phyloP scores from a whole-genome alignment of 2,329 filamentous ascomycete genomes.

The Phyllosticta citribraziliensis region DNA sequence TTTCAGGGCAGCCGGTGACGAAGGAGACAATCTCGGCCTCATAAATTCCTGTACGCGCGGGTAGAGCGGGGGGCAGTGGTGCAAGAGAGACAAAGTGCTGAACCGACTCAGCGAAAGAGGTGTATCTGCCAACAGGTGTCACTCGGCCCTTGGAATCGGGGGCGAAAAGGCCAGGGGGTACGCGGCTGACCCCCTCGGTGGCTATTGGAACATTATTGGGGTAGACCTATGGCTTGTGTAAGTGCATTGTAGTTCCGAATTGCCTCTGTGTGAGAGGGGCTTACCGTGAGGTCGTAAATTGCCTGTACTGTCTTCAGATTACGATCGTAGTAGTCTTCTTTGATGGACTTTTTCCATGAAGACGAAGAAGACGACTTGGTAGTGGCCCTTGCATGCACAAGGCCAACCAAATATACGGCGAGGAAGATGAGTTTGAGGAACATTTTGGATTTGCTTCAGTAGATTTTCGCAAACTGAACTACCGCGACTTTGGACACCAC shows the following conservation, averaged over 20 bases:
- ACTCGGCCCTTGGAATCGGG: conserved; percentile 31
- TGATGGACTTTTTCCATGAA: background rate
- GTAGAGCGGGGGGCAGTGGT: conserved; percentile 23
- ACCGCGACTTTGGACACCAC: too few species aligned
- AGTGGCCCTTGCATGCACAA: background rate
- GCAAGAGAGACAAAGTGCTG: conserved; percentile 38
- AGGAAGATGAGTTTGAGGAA: background rate
- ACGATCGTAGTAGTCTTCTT: conserved; percentile 15
- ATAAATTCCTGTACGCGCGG: conserved; percentile 16
- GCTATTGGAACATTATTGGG: conserved; percentile 31
- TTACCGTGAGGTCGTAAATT: conserved; percentile 33
- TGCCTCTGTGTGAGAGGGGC: too few species aligned
- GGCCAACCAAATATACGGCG: background rate
- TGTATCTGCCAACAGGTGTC: conserved; percentile 34
- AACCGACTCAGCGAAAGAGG: conserved; percentile 32
- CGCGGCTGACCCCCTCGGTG: conserved; percentile 22
- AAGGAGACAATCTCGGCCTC: conserved; percentile 20
- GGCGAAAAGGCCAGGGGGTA: conserved; percentile 32
- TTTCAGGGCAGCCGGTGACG: conserved; percentile 25
- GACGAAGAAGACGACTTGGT: background rate
- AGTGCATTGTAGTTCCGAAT: background rate
- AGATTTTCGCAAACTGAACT: background rate
- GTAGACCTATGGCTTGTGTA: conserved; percentile 15
- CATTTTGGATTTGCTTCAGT: background rate
- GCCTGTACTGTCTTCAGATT: conserved; percentile 29